Base-by-base conservation (phyloP, 371 early-diverging fungal genomes). In the Mucor velutinosus region DNA sequence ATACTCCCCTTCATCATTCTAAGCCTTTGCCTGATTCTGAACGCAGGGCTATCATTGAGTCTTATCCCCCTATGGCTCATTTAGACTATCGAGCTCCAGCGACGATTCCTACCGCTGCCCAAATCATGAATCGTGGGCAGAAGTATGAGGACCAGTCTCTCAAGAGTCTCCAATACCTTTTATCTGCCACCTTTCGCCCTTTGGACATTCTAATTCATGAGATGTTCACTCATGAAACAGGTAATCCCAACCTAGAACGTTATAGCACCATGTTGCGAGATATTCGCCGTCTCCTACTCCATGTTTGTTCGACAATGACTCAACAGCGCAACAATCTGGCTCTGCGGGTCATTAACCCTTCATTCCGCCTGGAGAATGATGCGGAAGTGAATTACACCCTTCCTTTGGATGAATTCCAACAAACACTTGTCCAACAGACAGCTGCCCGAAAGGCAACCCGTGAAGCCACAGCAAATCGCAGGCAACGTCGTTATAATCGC, bases 81-180 rank as follows among this genome's bases (percentile, higher is more conserved):
- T 6, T 72, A 6, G 57, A 59, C n/a, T 67, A 72, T 43, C 19
- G 23, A 14, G 60, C 69, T 19, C 73, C 73, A 6, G 17, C 62
- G 11, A 62, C 69, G 1, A 7, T 73, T 19, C 73, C 69, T 2
- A n/a, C 64, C 1, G 60, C 66, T 2, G 63, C 55, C 17, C 29
- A 43, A 0, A 11, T 5, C 6, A 67, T 73, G 60, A 69, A 68
- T n/a, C n/a, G n/a, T n/a, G n/a, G n/a, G n/a, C n/a, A n/a, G n/a
- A n/a, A n/a, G n/a, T n/a, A n/a, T n/a, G 70, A 60, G 12, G 60
- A 68, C 41, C 14, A 29, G 12, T 32, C 51, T 1, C 53, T 75
- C 2, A 64, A 59, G 1, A 29, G 59, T 7, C 10, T 68, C 0
- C 69, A 75, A 55, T 71, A 75, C 32, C 14, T 45, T 0, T 12